Conservation (phyloP, 202 grass and related monocot species). For the Zizania palustris region DNA sequence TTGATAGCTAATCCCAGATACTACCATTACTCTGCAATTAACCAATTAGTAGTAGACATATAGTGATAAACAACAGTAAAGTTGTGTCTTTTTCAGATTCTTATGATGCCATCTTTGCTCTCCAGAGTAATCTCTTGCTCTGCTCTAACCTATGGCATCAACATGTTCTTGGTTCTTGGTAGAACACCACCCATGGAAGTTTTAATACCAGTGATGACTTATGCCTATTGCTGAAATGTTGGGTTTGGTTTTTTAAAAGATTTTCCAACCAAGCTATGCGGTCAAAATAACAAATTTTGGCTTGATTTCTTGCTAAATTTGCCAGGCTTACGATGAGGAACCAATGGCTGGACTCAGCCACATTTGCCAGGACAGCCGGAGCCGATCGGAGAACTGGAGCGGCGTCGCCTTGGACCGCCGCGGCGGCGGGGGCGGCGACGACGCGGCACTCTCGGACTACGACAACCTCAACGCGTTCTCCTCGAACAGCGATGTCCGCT, state of each 20-base stretch:
- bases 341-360: constrained; percentile 40
- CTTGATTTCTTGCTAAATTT: neutral
- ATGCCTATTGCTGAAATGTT: too few species aligned
- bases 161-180: too few species aligned
- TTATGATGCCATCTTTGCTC: neutral
- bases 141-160: too few species aligned
- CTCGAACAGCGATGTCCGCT: constrained; percentile 65
- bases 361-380: constrained; percentile 68
- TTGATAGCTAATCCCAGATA: neutral
- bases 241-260: neutral
- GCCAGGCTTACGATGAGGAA: constrained; percentile 70
- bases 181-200: too few species aligned
- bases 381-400: constrained; percentile 83
- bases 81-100: neutral
- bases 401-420: constrained; percentile 46
- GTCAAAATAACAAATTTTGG: constrained; percentile 6
- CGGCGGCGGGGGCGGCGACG: constrained; percentile 51
- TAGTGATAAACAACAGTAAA: neutral
- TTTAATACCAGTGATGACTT: too few species aligned
- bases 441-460: constrained; percentile 48
- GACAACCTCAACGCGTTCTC: constrained; percentile 52
- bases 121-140: neutral
- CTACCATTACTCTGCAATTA: neutral
- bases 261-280: neutral
- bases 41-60: neutral